Conservation (phyloP, 768 basidiomycete genomes). For the Heimioporus sp. region DNA sequence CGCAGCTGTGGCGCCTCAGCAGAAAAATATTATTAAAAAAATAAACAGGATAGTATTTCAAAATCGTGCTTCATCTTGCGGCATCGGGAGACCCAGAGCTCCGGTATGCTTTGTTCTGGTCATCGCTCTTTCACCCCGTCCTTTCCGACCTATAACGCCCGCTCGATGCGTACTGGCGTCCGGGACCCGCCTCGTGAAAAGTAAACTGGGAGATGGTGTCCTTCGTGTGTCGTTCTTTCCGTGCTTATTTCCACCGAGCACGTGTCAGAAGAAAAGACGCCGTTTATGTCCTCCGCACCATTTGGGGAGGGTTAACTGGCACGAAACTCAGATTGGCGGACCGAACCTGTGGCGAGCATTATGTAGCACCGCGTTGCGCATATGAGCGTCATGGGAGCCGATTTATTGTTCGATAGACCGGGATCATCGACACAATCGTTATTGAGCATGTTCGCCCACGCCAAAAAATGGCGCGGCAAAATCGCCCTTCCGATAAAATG, state of each 20-base stretch:
- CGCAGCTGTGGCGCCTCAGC: too few relatives aligned
- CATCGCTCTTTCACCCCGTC: neutral
- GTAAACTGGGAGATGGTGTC: neutral
- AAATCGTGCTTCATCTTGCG: constrained; percentile 4
- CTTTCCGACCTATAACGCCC: neutral
- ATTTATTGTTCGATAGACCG: constrained; percentile 9
- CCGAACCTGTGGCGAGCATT: constrained; percentile 12
- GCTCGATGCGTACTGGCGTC: too few relatives aligned
- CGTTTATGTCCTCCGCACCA: constrained; percentile 4
- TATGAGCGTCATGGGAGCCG: neutral
- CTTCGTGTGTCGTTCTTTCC: neutral
- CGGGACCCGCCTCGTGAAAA: too few relatives aligned
- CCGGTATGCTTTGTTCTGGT: neutral
- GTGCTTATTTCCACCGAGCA: constrained; percentile 11
- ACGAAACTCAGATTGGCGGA: neutral
- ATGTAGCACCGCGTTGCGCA: neutral
- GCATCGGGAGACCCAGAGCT: neutral
- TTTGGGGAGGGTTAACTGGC: neutral
- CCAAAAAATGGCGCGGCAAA: constrained; percentile 8
- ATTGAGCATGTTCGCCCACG: neutral
- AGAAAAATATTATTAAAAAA: neutral
- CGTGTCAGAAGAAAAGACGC: constrained; percentile 10
- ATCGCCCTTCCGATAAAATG: constrained; percentile 3
- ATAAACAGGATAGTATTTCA: neutral
- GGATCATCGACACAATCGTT: constrained; percentile 8